A percentile compares a stretch with the other conserved stretches of the same genome.
Conservation (phyloP, 108 stramenopile genomes). For the Fistulifera solaris region DNA sequence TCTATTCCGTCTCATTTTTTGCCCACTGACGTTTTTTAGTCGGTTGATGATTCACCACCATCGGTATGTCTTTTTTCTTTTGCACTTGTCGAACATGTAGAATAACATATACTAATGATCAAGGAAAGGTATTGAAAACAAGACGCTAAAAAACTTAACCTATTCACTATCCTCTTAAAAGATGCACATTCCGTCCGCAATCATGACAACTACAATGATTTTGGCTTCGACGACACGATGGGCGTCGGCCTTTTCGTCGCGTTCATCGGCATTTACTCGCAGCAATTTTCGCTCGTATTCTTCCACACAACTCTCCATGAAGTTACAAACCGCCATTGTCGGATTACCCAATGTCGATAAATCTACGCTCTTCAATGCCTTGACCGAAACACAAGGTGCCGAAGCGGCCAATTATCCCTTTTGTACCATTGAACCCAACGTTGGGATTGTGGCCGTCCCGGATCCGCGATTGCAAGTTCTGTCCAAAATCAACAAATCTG, state of each 20-base stretch:
- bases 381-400: constrained; percentile 90
- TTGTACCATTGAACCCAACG: constrained; percentile 88
- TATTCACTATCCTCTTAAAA: too few relatives aligned
- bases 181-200: too few relatives aligned
- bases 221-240: too few relatives aligned
- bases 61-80: too few relatives aligned
- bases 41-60: too few relatives aligned
- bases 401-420: constrained; percentile 57
- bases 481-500: constrained; percentile 70
- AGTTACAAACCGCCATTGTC: constrained; percentile 90
- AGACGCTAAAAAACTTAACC: too few relatives aligned
- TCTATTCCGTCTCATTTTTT: too few relatives aligned
- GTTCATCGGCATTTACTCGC: constrained; percentile 3
- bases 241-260: background rate
- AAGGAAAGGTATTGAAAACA: too few relatives aligned
- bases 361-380: constrained; percentile 95
- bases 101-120: too few relatives aligned
- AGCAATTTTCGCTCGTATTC: constrained; percentile 24
- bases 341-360: constrained; percentile 95
- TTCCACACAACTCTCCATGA: constrained; percentile 48
- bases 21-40: too few relatives aligned
- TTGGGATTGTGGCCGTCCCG: constrained; percentile 92
- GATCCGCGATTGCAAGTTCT: constrained; percentile 75
- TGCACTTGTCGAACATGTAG: too few relatives aligned
- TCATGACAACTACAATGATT: too few relatives aligned